Evolutionary conservation across 208 protist genomes (phyloP).

Genomic region (Acanthamoeba lenticulata): DNA sequence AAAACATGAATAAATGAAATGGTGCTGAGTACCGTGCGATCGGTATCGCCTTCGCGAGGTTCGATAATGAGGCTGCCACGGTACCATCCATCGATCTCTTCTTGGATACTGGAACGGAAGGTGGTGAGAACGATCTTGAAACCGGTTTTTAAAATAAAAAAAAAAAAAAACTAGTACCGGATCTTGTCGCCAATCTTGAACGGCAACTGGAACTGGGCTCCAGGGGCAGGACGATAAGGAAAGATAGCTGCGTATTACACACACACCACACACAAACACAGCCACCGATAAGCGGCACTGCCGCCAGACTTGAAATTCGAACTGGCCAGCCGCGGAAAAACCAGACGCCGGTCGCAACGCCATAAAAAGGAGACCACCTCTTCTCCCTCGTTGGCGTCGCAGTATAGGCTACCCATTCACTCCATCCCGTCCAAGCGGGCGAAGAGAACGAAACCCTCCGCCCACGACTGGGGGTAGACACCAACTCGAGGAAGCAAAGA

Average conservation of each 20-base stretch:
- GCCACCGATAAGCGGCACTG: neutral
- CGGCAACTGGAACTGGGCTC: constrained; percentile 57
- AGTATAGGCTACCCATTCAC: too few species aligned
- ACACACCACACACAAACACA: neutral
- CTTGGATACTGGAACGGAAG: neutral
- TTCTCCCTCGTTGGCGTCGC: too few species aligned
- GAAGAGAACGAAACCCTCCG: too few species aligned
- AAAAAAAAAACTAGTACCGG: neutral
- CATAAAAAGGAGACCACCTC: too few species aligned
- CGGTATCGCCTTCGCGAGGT: neutral
- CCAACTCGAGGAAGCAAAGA: neutral
- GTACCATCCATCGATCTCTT: constrained; percentile 69
- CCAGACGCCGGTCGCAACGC: too few species aligned
- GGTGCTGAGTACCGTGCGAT: constrained; percentile 2
- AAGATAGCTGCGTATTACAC: neutral
- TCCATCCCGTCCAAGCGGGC: too few species aligned
- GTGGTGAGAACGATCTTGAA: too few species aligned
- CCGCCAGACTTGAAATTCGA: too few species aligned
- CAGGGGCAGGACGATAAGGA: neutral
- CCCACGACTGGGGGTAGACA: neutral
- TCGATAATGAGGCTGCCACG: constrained; percentile 53
- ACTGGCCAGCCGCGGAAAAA: too few species aligned
- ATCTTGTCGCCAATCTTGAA: constrained; percentile 66
- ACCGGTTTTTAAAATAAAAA: too few species aligned
- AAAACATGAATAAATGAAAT: neutral